These are phyloP conservation scores for Phaseolus lunatus DNA, from an alignment of 306 rosid genomes.

Conservation along the genomic window DNA sequence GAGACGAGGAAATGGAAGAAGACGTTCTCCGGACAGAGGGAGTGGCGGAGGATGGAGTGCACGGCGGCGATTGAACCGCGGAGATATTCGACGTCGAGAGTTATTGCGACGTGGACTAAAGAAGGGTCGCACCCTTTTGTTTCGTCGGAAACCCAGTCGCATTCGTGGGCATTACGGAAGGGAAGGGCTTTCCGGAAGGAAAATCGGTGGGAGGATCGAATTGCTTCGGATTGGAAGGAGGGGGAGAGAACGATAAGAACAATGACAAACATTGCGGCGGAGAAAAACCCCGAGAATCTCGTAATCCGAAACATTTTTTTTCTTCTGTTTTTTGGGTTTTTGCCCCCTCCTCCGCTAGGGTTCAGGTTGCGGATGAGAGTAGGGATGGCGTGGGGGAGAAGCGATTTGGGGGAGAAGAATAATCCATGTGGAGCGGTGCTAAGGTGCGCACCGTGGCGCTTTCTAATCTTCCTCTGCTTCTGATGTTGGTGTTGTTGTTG, in stretches of 20 bases:
- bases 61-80: slow-evolving; percentile 87
- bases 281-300: slow-evolving; percentile 65
- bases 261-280: slow-evolving; percentile 66
- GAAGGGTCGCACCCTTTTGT: slow-evolving; percentile 57
- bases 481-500: background rate
- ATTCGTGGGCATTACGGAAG: slow-evolving; percentile 65
- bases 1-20: slow-evolving; percentile 75
- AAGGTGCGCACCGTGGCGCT: background rate
- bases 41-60: slow-evolving; percentile 67
- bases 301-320: slow-evolving; percentile 62
- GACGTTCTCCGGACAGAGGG: slow-evolving; percentile 64
- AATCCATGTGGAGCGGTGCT: slow-evolving; percentile 37
- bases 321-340: slow-evolving; percentile 15
- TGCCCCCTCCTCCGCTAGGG: background rate
- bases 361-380: background rate
- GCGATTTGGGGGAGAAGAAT: slow-evolving; percentile 47
- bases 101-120: slow-evolving; percentile 71
- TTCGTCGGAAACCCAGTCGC: slow-evolving; percentile 22
- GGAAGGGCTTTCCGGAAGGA: slow-evolving; percentile 53
- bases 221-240: slow-evolving; percentile 75
- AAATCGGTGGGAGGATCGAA: slow-evolving; percentile 60
- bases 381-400: slow-evolving; percentile 53
- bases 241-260: slow-evolving; percentile 54
- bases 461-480: background rate
- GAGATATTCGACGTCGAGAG: slow-evolving; percentile 68